Percentiles rank a stretch among this genome's conserved stretches.
phyloP scores from a whole-genome alignment of 257 asterid species.

The Thymus mandschuricus region DNA sequence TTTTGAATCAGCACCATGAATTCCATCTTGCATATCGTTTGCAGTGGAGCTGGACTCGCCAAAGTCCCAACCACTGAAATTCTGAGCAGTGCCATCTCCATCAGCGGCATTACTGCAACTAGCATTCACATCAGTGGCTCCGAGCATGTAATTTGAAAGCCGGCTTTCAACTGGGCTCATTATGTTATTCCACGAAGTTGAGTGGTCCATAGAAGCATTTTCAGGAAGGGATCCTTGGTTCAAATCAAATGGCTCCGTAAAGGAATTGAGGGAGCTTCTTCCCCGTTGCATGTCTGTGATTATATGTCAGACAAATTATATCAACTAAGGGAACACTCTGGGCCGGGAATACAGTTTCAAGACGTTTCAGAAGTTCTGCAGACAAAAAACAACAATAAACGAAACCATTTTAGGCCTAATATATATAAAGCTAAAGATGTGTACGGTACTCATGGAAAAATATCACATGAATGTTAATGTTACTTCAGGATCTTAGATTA shows the following conservation, averaged over 20 bases:
- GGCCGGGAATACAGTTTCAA: slow-evolving; percentile 19
- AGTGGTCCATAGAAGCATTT: slow-evolving; percentile 53
- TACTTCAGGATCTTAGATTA: background rate
- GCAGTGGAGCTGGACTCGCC: slow-evolving; percentile 81
- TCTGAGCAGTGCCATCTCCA: slow-evolving; percentile 37
- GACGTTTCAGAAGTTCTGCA: slow-evolving; percentile 31
- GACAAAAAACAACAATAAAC: slow-evolving; percentile 3
- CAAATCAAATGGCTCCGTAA: slow-evolving; percentile 75
- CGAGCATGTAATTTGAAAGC: slow-evolving; percentile 49
- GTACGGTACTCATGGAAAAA: slow-evolving; percentile 3
- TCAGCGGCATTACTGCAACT: slow-evolving; percentile 37
- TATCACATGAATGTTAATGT: background rate
- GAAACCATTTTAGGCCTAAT: background rate
- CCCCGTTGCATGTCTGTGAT: slow-evolving; percentile 64
- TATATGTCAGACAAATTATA: slow-evolving; percentile 9
- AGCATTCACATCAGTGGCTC: slow-evolving; percentile 42
- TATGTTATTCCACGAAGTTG: slow-evolving; percentile 52
- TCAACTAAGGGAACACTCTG: slow-evolving; percentile 13
- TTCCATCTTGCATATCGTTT: slow-evolving; percentile 43
- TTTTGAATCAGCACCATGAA: slow-evolving; percentile 37
- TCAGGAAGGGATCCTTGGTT: slow-evolving; percentile 71
- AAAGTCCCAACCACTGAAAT: slow-evolving; percentile 58
- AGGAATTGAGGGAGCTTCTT: slow-evolving; percentile 64
- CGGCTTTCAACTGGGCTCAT: slow-evolving; percentile 66
- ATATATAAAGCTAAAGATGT: slow-evolving; percentile 4